Percentiles rank a stretch among this genome's conserved stretches.
Evolutionary conservation across 441 rosid species (phyloP).

Genomic region (Viola pubescens): DNA sequence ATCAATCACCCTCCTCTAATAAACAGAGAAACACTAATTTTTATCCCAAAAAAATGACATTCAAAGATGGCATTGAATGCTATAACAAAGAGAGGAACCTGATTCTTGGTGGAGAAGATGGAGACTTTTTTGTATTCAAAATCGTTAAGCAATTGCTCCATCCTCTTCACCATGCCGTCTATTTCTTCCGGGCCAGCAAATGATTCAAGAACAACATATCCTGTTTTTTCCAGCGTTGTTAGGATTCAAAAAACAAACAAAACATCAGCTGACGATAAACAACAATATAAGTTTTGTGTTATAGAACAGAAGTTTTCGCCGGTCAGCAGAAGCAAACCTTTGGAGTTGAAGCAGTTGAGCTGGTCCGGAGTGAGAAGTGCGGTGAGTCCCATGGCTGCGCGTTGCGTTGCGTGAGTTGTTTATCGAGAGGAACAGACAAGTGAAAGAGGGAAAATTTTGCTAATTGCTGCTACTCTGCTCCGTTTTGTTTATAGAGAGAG

Average conservation of each 20-base stretch:
- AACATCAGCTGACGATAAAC: no score
- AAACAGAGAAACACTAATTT: background rate
- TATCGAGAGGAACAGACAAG: no score
- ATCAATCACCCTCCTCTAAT: conserved; percentile 48
- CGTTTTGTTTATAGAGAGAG: no score
- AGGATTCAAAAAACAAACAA: background rate
- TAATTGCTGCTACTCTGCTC: no score
- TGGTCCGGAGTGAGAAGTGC: conserved; percentile 57
- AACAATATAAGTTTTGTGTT: no score
- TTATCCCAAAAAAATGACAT: background rate
- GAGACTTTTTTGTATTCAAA: conserved; percentile 60
- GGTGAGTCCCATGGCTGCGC: conserved; percentile 39
- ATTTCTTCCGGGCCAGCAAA: conserved; percentile 60
- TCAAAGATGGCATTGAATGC: background rate
- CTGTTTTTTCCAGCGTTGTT: conserved; percentile 20
- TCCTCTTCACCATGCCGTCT: conserved; percentile 51
- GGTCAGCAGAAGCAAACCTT: conserved; percentile 30
- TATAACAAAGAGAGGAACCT: conserved; percentile 29
- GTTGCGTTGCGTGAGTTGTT: background rate
- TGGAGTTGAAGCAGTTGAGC: conserved; percentile 49
- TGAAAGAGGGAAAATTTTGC: no score
- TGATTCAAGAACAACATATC: conserved; percentile 75
- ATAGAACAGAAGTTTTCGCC: background rate
- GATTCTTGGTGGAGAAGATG: conserved; percentile 82
- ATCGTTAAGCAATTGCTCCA: conserved; percentile 49